phyloP scores from a whole-genome alignment of 495 filamentous ascomycete species.

The Parachaetomium inaequale region DNA sequence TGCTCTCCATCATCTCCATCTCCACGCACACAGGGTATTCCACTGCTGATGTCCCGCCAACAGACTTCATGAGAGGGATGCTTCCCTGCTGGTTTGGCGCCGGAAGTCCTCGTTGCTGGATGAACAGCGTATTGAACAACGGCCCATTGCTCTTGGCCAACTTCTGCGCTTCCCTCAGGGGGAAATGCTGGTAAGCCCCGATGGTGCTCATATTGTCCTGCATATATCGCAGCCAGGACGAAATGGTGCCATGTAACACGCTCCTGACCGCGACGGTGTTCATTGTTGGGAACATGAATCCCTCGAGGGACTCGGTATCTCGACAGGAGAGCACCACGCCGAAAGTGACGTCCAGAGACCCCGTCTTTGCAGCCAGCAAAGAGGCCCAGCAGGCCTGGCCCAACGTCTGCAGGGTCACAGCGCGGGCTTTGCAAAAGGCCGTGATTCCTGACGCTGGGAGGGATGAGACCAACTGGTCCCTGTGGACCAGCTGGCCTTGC shows the following conservation, averaged over 20 bases:
- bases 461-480: conserved; percentile 47
- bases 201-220: conserved; percentile 57
- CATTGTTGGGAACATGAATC: conserved; percentile 73
- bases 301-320: conserved; percentile 53
- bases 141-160: conserved; percentile 31
- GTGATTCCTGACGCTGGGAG: conserved; percentile 35
- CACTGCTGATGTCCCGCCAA: conserved; percentile 57
- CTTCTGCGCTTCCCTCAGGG: conserved; percentile 59
- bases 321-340: conserved; percentile 70
- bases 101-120: conserved; percentile 51
- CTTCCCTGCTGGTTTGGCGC: background rate
- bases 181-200: conserved; percentile 59
- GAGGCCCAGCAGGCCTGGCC: conserved; percentile 64
- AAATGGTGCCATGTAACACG: conserved; percentile 58
- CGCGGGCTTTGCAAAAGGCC: conserved; percentile 52
- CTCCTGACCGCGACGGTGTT: conserved; percentile 66
- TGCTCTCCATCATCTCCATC: conserved; percentile 57
- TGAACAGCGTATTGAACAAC: conserved; percentile 68
- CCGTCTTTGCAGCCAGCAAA: conserved; percentile 52
- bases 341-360: conserved; percentile 62
- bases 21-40: conserved; percentile 81
- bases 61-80: conserved; percentile 45
- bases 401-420: conserved; percentile 61
- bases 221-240: conserved; percentile 61
- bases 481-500: conserved; percentile 29